Conservation (phyloP, 805 yeast species). For the Citeromyces matritensis region DNA sequence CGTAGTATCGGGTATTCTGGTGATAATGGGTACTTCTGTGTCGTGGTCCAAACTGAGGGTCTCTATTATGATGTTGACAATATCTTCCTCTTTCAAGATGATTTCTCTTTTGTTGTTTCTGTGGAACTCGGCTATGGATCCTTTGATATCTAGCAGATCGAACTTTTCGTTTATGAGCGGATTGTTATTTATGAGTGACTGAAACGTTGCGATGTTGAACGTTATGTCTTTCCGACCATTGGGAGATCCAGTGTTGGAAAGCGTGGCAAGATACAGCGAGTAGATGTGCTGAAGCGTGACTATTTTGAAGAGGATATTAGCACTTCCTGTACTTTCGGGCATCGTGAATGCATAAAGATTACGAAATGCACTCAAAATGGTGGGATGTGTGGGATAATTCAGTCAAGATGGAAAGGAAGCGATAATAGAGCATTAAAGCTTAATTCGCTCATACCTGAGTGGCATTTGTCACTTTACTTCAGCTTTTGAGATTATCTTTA, state of each 20-base stretch:
- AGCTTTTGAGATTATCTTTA: too few relatives aligned
- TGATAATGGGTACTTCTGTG: conserved; percentile 12
- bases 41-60: conserved; percentile 8
- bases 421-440: too few relatives aligned
- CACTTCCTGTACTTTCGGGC: too few relatives aligned
- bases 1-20: conserved; percentile 16
- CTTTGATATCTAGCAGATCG: conserved; percentile 13
- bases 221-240: conserved; percentile 13
- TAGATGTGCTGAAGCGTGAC: conserved; percentile 20
- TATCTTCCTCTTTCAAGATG: conserved; percentile 15
- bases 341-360: neutral
- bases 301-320: conserved; percentile 13
- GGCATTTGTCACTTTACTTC: too few relatives aligned
- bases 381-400: too few relatives aligned
- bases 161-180: conserved; percentile 18
- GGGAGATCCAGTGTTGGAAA: conserved; percentile 14
- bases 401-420: too few relatives aligned
- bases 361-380: neutral
- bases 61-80: conserved; percentile 19
- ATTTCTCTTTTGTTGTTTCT: conserved; percentile 8
- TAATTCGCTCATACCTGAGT: too few relatives aligned
- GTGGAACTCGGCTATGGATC: conserved; percentile 9
- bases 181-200: conserved; percentile 18
- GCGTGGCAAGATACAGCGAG: conserved; percentile 16
- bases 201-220: conserved; percentile 18